These are phyloP conservation scores for Ophiosphaerella herpotricha DNA, from an alignment of 2,329 filamentous ascomycete species.

Conservation along the genomic window DNA sequence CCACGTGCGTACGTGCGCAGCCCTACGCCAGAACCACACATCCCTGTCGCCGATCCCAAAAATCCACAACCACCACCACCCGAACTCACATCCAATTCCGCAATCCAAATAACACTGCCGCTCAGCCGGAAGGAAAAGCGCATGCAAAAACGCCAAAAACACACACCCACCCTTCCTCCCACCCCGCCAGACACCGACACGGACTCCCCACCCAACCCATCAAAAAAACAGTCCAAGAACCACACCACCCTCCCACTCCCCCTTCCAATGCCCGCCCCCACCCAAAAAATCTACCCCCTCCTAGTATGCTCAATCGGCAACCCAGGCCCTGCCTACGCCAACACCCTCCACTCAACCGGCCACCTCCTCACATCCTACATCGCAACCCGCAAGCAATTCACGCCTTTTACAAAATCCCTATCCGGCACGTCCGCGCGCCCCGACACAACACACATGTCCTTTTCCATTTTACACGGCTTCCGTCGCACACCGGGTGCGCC, in stretches of 20 bases:
- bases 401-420: slow-evolving; percentile 35
- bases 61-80: slow-evolving; percentile 17
- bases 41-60: slow-evolving; percentile 26
- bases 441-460: slow-evolving; percentile 39
- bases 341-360: slow-evolving; percentile 85
- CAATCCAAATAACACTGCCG: slow-evolving; percentile 3
- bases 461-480: slow-evolving; percentile 52
- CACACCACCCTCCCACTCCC: slow-evolving; percentile 2
- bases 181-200: slow-evolving; percentile 27
- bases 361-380: slow-evolving; percentile 70
- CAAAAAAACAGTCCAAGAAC: slow-evolving; percentile 22
- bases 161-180: slow-evolving; percentile 12
- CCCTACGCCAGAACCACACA: slow-evolving; percentile 17
- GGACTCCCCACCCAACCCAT: slow-evolving; percentile 16
- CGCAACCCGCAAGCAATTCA: slow-evolving; percentile 29
- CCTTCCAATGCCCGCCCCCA: slow-evolving; percentile 20
- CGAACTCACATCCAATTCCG: slow-evolving; percentile 6
- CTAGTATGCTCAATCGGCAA: slow-evolving; percentile 90
- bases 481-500: slow-evolving; percentile 8
- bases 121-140: slow-evolving; percentile 33
- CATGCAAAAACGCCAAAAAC: slow-evolving; percentile 20
- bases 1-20: slow-evolving; percentile 44
- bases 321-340: slow-evolving; percentile 67
- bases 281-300: slow-evolving; percentile 53
- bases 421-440: slow-evolving; percentile 37